These are phyloP conservation scores for Fusarium redolens DNA, from an alignment of 2,329 filamentous ascomycete genomes.

Conservation along the genomic window DNA sequence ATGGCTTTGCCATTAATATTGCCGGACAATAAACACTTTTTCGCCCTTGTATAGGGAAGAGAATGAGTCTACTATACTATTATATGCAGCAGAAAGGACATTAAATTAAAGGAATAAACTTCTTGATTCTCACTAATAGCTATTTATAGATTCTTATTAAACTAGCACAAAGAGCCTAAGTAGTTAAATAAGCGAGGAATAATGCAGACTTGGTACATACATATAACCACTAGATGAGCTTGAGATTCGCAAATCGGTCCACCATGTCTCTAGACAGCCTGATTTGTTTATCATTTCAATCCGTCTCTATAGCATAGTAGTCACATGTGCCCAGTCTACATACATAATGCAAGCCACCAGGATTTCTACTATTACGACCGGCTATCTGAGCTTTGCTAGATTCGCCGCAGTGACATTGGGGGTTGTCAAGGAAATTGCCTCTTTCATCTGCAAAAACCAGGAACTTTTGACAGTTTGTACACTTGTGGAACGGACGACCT, in stretches of 20 bases:
- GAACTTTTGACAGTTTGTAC: not conserved
- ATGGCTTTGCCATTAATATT: too few species aligned
- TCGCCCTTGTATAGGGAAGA: too few species aligned
- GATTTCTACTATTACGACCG: not conserved
- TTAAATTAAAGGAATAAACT: too few species aligned
- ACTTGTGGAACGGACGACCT: not conserved
- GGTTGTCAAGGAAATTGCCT: not conserved
- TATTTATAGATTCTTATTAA: too few species aligned
- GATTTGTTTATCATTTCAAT: not conserved
- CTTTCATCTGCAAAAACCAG: not conserved
- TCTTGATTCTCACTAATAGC: too few species aligned
- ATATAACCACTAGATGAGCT: not conserved
- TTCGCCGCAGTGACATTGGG: not conserved
- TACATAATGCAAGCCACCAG: not conserved
- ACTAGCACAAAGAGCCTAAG: not conserved
- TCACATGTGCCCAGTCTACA: not conserved
- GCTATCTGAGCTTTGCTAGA: not conserved
- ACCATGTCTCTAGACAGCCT: not conserved
- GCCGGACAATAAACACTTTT: too few species aligned
- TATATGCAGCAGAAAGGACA: too few species aligned
- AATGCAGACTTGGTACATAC: not conserved
- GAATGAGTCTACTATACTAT: too few species aligned
- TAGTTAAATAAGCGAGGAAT: not conserved
- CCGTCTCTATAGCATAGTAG: not conserved
- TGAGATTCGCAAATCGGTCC: not conserved